Base-by-base conservation (phyloP, 441 rosid genomes). In the Hypseocharis bilobata region DNA sequence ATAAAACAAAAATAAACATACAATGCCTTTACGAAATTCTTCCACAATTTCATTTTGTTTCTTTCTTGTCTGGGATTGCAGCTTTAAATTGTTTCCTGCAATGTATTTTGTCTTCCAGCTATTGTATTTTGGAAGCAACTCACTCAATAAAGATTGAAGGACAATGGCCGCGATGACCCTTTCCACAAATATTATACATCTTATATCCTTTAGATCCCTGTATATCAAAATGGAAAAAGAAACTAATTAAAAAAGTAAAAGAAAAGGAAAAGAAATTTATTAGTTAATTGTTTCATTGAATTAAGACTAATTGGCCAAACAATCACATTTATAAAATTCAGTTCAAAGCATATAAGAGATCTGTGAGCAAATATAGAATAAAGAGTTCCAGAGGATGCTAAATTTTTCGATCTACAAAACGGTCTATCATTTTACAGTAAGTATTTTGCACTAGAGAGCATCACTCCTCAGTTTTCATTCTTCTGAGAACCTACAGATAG, bases 121-220 rank as follows among this genome's bases (percentile, higher is more conserved):
- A 70, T 60, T 77, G 69, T 66, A 68, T 49, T 72, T 78, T 10
- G 85, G 85, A 74, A 94, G 88, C 69, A 84, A 56, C 68, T 83
- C 86, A 60, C 67, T 76, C 64, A 91, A 74, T 23, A 89, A 72
- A 40, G 85, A 74, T 44, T 82, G 78, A 70, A 94, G 67, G 42
- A 84, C 92, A 58, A 80, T 65, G 4, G 96, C 86, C 42, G 91
- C 69, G 40, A 94, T 83, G 58, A 94, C 82, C 81, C 99, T 86
- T 73, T 94, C 83, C 67, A 89, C 96, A 75, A 94, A 91, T 51
- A 94, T 59, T 73, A 89, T 85, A 68, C 98, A 94, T 79, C 96
- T 81, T 29, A 91, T 83, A 47, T 86, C 83, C 74, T 80, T 64
- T 67, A 85, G 47, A 55, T 61, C 70, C 76, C 97, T 92, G 79